phyloP scores from a whole-genome alignment of 78 protist genomes.

The Planoprotostelium fungivorum region DNA sequence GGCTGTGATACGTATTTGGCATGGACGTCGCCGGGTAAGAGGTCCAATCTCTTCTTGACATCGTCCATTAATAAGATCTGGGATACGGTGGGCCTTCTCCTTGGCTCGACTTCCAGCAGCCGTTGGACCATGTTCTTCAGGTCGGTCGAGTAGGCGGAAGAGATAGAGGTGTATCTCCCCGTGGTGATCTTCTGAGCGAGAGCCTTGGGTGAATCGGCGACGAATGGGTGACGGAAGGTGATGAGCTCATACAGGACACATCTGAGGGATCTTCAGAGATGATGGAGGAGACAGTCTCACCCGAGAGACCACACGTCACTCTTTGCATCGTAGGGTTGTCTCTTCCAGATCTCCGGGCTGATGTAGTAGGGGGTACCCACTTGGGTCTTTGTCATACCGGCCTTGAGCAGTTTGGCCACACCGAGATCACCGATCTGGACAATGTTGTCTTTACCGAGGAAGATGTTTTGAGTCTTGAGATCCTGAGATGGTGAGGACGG shows the following conservation, averaged over 20 bases:
- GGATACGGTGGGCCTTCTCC: background rate
- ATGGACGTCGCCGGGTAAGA: background rate
- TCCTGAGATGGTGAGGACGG: background rate
- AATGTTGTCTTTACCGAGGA: background rate
- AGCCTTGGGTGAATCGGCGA: background rate
- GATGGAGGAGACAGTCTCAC: background rate
- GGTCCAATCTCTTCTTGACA: background rate
- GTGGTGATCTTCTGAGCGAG: slow-evolving; percentile 25
- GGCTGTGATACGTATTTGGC: background rate
- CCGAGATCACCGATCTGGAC: slow-evolving; percentile 57
- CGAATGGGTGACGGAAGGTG: slow-evolving; percentile 49
- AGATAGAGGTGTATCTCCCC: slow-evolving; percentile 8
- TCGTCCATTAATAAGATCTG: background rate
- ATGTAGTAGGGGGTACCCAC: slow-evolving; percentile 78
- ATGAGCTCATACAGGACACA: slow-evolving; percentile 61
- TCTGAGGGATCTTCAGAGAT: background rate
- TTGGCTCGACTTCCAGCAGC: background rate
- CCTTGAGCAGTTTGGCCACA: slow-evolving; percentile 8
- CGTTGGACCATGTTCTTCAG: background rate
- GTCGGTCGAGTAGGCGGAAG: background rate
- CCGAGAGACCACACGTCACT: slow-evolving; percentile 82
- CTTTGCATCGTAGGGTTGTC: slow-evolving; percentile 55
- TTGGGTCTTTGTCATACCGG: slow-evolving; percentile 13
- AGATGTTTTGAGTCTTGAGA: slow-evolving; percentile 24
- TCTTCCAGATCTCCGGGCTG: slow-evolving; percentile 72